Evolutionary conservation across 1,284 basidiomycete species (phyloP).

Genomic region (Cutaneotrichosporon arboriforme): DNA sequence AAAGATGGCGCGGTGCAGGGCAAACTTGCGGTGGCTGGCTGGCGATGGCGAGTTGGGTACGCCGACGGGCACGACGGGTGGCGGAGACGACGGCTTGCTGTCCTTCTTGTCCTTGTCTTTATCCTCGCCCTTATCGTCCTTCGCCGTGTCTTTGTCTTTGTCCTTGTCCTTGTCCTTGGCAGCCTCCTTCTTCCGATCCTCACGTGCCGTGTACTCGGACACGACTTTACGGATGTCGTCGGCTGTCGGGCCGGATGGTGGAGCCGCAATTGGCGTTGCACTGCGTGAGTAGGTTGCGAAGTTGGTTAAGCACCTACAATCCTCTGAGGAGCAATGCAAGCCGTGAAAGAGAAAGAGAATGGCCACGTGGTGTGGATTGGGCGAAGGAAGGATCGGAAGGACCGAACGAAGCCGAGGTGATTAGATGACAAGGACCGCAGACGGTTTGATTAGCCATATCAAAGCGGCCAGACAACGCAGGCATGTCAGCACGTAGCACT

Average conservation of each 20-base stretch:
- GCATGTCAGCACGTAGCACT: background rate
- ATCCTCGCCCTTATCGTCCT: conserved; percentile 3
- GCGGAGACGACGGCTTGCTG: conserved; percentile 4
- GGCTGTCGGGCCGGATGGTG: conserved; percentile 30
- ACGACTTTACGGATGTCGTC: conserved; percentile 48
- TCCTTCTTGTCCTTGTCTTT: background rate
- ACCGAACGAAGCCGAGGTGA: too few species aligned
- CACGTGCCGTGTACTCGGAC: conserved; percentile 38
- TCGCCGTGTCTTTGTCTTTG: conserved; percentile 5
- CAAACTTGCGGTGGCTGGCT: conserved; percentile 41
- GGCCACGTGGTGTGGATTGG: background rate
- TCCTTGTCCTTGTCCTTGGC: conserved; percentile 20
- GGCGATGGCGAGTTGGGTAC: conserved; percentile 12
- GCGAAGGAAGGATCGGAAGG: background rate
- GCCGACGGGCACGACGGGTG: conserved; percentile 9
- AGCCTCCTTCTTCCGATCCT: conserved; percentile 28
- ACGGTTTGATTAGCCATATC: too few species aligned
- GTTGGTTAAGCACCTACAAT: conserved; percentile 15
- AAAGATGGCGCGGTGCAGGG: conserved; percentile 44
- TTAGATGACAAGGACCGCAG: too few species aligned
- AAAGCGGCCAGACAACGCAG: too few species aligned
- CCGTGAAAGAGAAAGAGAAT: too few species aligned
- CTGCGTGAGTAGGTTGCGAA: conserved; percentile 19
- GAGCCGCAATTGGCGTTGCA: conserved; percentile 33
- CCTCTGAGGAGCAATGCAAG: conserved; percentile 11